Conservation (phyloP, 352 stramenopile species). For the Phytophthora sp. region DNA sequence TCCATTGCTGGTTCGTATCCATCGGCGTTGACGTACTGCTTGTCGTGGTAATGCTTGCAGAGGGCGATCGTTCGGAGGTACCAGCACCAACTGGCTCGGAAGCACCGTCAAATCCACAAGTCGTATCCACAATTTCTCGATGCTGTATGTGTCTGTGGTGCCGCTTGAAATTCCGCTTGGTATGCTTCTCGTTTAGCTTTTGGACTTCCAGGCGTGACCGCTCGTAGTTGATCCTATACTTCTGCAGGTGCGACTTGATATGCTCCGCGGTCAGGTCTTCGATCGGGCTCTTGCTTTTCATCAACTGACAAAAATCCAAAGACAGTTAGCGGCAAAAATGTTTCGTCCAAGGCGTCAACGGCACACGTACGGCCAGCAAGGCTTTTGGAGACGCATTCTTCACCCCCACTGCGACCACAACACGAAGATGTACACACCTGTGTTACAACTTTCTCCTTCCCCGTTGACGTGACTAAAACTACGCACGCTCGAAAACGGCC, state of each 20-base stretch:
- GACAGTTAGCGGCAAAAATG: background rate
- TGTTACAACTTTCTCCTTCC: background rate
- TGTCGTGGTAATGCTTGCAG: background rate
- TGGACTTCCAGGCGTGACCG: conserved; percentile 18
- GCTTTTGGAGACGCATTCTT: conserved; percentile 32
- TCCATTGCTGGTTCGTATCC: conserved; percentile 8
- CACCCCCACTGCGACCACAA: conserved; percentile 18
- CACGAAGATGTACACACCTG: background rate
- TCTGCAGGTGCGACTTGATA: conserved; percentile 36
- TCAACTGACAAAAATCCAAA: conserved; percentile 12
- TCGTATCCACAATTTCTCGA: background rate
- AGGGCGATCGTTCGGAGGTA: background rate
- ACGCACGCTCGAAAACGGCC: conserved; percentile 29
- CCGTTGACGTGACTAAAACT: background rate
- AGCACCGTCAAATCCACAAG: background rate
- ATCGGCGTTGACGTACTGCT: background rate
- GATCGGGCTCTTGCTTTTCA: conserved; percentile 13
- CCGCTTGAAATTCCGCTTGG: conserved; percentile 14
- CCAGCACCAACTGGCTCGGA: background rate
- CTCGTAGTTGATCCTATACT: conserved; percentile 33
- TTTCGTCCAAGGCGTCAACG: too few species aligned
- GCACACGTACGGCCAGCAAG: conserved; percentile 18
- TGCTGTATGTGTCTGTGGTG: background rate
- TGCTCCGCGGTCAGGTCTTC: conserved; percentile 22
- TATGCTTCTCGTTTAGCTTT: conserved; percentile 16